Percentiles rank a stretch among this genome's conserved stretches.
phyloP scores from a whole-genome alignment of 2,329 filamentous ascomycete species.

The Cladosporium sp. region DNA sequence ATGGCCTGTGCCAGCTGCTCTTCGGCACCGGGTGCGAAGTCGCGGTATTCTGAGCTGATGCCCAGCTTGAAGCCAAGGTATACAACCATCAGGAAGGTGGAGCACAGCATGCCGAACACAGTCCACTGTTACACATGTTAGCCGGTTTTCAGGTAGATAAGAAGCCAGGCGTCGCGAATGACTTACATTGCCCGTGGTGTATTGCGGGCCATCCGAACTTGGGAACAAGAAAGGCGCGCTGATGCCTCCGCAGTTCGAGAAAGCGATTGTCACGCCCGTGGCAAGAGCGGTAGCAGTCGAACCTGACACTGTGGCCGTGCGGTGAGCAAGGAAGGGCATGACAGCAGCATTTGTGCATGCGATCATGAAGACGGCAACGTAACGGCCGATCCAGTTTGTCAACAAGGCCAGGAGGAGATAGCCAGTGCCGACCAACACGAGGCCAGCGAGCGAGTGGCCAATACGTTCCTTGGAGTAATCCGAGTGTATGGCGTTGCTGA shows the following conservation, averaged over 20 bases:
- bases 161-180: not conserved
- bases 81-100: conserved; percentile 12
- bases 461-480: conserved; percentile 16
- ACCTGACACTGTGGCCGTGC: conserved; percentile 15
- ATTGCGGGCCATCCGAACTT: conserved; percentile 11
- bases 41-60: conserved; percentile 14
- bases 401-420: conserved; percentile 15
- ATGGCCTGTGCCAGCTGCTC: conserved; percentile 9
- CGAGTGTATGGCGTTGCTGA: conserved; percentile 13
- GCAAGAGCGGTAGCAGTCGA: conserved; percentile 15
- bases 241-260: conserved; percentile 17
- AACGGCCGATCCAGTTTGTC: conserved; percentile 16
- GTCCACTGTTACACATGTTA: conserved; percentile 13
- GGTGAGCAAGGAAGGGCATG: conserved; percentile 16
- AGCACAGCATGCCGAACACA: conserved; percentile 15
- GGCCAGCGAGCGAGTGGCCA: conserved; percentile 9
- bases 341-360: conserved; percentile 17
- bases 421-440: conserved; percentile 13
- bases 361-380: conserved; percentile 16
- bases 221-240: conserved; percentile 16
- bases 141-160: not conserved
- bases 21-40: conserved; percentile 10
- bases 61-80: conserved; percentile 16
- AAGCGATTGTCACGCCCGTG: conserved; percentile 15
- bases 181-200: conserved; percentile 15